A percentile compares a stretch with the other conserved stretches of the same genome.
Conservation (phyloP, 2,329 filamentous ascomycete species). For the Hymenoscyphus scutula region DNA sequence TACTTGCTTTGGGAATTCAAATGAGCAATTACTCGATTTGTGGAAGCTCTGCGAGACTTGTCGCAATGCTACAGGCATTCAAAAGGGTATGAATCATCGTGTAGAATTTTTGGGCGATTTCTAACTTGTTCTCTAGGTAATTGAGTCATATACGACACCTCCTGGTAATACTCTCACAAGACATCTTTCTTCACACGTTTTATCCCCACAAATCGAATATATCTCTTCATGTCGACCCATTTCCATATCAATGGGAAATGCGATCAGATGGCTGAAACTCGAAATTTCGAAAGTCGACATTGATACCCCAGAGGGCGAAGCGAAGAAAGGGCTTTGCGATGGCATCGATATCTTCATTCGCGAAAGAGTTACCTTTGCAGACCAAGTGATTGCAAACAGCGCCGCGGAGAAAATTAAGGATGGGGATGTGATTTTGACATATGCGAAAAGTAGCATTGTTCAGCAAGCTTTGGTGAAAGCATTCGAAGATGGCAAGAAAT, state of each 20-base stretch:
- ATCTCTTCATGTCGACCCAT: constrained; percentile 91
- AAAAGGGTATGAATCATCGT: constrained; percentile 62
- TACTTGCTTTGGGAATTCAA: constrained; percentile 83
- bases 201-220: constrained; percentile 94
- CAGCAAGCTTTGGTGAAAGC: constrained; percentile 78
- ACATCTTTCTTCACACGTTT: constrained; percentile 85
- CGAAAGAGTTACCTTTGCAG: constrained; percentile 84
- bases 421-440: constrained; percentile 82
- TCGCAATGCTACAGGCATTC: constrained; percentile 85
- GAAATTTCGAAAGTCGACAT: constrained; percentile 89
- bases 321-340: constrained; percentile 74
- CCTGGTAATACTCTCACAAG: constrained; percentile 79
- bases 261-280: constrained; percentile 90
- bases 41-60: constrained; percentile 83
- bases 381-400: constrained; percentile 77
- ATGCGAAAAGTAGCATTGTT: constrained; percentile 81
- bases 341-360: constrained; percentile 87
- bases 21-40: constrained; percentile 79
- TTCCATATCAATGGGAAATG: constrained; percentile 95
- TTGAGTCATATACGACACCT: constrained; percentile 89
- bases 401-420: constrained; percentile 73
- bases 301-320: constrained; percentile 74
- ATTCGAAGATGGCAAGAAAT: constrained; percentile 65
- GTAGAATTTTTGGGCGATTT: background rate
- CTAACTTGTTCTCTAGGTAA: constrained; percentile 57